A percentile compares a stretch with the other conserved stretches of the same genome.
Conservation (phyloP, 495 filamentous ascomycete genomes). For the Aspergillus cavernicola region DNA sequence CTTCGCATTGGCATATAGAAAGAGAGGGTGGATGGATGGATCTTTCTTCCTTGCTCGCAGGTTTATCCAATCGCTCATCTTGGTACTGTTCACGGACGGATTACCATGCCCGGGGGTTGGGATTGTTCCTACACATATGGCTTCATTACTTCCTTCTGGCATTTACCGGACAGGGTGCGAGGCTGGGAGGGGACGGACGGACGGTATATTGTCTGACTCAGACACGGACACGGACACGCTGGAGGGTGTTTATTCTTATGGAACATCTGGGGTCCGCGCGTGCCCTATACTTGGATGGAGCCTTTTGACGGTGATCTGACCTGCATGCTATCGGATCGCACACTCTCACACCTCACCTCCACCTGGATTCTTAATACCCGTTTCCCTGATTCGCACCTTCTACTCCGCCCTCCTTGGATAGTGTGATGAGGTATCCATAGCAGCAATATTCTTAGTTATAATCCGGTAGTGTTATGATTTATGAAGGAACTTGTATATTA, state of each 20-base stretch:
- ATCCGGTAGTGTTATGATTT: slow-evolving; percentile 24
- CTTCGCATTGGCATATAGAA: slow-evolving; percentile 44
- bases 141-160: slow-evolving; percentile 6
- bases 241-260: too few relatives aligned
- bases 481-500: slow-evolving; percentile 18
- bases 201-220: not conserved
- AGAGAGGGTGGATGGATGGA: slow-evolving; percentile 11
- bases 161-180: slow-evolving; percentile 1
- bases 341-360: not conserved
- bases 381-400: not conserved
- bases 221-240: not conserved
- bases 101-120: not conserved
- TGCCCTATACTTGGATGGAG: not conserved
- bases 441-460: slow-evolving; percentile 20
- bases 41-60: slow-evolving; percentile 14
- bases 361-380: not conserved
- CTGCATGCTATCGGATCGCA: slow-evolving; percentile 7
- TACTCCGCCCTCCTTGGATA: slow-evolving; percentile 5
- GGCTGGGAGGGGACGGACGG: not conserved
- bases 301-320: slow-evolving; percentile 4
- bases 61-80: slow-evolving; percentile 9
- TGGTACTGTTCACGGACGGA: not conserved
- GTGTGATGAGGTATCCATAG: slow-evolving; percentile 10
- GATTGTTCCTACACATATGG: not conserved
- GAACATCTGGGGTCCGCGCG: too few relatives aligned